Conservation (phyloP, 164 flowering plant genomes). For the Stephania cephalantha region DNA sequence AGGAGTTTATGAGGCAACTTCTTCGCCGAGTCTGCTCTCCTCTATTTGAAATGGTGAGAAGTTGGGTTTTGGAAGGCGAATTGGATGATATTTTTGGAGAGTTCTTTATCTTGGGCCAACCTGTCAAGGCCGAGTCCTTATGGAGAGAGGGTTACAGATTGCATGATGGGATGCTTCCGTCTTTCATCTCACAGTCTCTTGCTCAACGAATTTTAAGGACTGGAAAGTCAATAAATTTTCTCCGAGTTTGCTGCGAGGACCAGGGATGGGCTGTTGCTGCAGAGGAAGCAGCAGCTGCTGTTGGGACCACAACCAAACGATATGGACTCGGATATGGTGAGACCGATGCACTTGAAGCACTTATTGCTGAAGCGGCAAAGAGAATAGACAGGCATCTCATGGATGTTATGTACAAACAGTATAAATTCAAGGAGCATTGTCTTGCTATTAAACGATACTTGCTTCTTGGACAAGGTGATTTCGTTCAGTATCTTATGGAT, state of each 20-base stretch:
- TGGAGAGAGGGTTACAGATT: conserved; percentile 94
- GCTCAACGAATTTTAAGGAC: conserved; percentile 88
- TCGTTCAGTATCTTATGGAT: conserved; percentile 97
- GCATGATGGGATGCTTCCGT: conserved; percentile 84
- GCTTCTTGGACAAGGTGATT: conserved; percentile 98
- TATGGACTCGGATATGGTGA: conserved; percentile 96
- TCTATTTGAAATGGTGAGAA: conserved; percentile 97
- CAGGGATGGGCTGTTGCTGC: conserved; percentile 95
- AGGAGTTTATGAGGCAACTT: conserved; percentile 80
- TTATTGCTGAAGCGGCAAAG: conserved; percentile 88
- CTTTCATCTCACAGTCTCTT: conserved; percentile 76
- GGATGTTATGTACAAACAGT: conserved; percentile 73
- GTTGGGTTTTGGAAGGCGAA: conserved; percentile 99
- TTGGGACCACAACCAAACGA: conserved; percentile 78
- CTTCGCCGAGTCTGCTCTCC: conserved; percentile 91
- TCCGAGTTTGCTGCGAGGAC: conserved; percentile 96
- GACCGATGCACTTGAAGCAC: conserved; percentile 87
- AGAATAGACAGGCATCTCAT: conserved; percentile 88
- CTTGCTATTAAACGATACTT: conserved; percentile 94
- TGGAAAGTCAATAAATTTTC: conserved; percentile 95
- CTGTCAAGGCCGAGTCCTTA: conserved; percentile 92
- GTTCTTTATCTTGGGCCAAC: conserved; percentile 80
- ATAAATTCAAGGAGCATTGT: conserved; percentile 91
- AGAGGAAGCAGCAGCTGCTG: conserved; percentile 78
- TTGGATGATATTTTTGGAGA: conserved; percentile 88